A percentile compares a stretch with the other conserved stretches of the same genome.
These are phyloP conservation scores for Peziza echinospora DNA, from an alignment of 495 filamentous ascomycete species.

Conservation along the genomic window DNA sequence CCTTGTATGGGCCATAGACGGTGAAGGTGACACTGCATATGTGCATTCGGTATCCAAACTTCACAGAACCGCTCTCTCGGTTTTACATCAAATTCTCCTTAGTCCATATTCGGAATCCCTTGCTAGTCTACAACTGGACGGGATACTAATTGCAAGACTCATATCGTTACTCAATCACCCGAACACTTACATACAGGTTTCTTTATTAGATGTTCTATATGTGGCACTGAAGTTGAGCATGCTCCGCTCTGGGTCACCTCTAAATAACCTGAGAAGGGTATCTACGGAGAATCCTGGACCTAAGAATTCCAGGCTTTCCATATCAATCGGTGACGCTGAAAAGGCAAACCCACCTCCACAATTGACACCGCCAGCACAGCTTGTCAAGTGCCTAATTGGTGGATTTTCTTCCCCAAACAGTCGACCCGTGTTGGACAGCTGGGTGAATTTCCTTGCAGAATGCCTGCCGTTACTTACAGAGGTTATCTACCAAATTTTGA, in stretches of 20 bases:
- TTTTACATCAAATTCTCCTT: slow-evolving; percentile 53
- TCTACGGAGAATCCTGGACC: slow-evolving; percentile 12
- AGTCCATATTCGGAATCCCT: slow-evolving; percentile 46
- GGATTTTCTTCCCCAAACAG: slow-evolving; percentile 59
- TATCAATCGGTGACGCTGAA: slow-evolving; percentile 6
- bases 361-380: slow-evolving; percentile 38
- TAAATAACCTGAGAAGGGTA: slow-evolving; percentile 21
- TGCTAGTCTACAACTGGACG: slow-evolving; percentile 48
- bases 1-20: slow-evolving; percentile 34
- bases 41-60: slow-evolving; percentile 31
- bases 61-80: slow-evolving; percentile 44
- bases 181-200: slow-evolving; percentile 46
- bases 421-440: slow-evolving; percentile 63
- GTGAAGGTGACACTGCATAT: slow-evolving; percentile 22
- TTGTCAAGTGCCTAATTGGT: slow-evolving; percentile 62
- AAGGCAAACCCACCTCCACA: slow-evolving; percentile 23
- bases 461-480: slow-evolving; percentile 63
- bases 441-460: slow-evolving; percentile 70
- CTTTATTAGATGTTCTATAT: slow-evolving; percentile 53
- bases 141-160: slow-evolving; percentile 47
- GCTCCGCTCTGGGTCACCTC: slow-evolving; percentile 24
- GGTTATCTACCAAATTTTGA: slow-evolving; percentile 68
- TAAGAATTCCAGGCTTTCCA: slow-evolving; percentile 5
- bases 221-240: slow-evolving; percentile 46
- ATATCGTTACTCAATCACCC: slow-evolving; percentile 36